Evolutionary conservation across 2,329 filamentous ascomycete genomes (phyloP).

Genomic region (Paecilomyces formosus): DNA sequence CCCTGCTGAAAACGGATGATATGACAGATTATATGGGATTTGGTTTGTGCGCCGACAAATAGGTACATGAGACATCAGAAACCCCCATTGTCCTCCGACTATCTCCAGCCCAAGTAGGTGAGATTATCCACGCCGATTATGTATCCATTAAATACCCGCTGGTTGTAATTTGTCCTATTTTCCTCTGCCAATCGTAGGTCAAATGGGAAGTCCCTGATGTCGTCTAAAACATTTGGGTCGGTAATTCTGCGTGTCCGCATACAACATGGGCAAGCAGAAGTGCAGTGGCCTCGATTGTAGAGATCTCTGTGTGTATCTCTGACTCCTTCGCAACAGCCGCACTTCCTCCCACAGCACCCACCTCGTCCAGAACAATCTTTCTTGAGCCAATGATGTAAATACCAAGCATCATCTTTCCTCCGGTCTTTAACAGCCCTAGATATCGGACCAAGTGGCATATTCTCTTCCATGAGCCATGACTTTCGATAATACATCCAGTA

Average conservation of each 20-base stretch:
- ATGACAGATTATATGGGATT: too few species aligned
- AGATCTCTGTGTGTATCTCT: not conserved
- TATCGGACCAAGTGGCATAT: not conserved
- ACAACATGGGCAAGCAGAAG: not conserved
- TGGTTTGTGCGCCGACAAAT: too few species aligned
- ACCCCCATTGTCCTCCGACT: too few species aligned
- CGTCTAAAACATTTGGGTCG: not conserved
- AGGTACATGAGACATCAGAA: too few species aligned
- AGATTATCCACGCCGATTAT: not conserved
- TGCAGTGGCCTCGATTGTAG: not conserved
- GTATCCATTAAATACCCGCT: not conserved
- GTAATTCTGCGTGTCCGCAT: not conserved
- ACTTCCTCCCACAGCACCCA: not conserved
- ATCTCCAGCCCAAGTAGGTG: not conserved
- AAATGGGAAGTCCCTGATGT: not conserved
- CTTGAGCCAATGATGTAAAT: not conserved
- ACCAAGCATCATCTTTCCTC: not conserved
- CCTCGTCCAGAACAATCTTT: not conserved
- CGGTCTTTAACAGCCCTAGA: not conserved
- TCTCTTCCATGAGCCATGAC: not conserved
- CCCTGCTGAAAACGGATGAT: too few species aligned
- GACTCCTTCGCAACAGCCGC: not conserved
- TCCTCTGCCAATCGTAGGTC: not conserved
- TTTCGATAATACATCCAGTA: not conserved
- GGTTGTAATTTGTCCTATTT: not conserved